Conservation (phyloP, 2,329 filamentous ascomycete genomes). For the Stachybotrys echinatus region DNA sequence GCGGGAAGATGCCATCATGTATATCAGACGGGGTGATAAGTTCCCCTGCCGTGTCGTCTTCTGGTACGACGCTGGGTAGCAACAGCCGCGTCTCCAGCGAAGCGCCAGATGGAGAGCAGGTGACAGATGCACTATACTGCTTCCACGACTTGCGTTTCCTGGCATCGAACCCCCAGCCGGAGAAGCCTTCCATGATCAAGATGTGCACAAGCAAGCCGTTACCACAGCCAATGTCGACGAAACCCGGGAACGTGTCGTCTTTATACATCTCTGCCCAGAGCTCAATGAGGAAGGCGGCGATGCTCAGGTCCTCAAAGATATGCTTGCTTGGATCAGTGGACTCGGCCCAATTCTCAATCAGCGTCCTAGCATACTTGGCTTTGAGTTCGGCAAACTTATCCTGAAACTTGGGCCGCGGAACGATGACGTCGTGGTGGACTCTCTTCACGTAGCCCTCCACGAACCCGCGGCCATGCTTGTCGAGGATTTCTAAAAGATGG, state of each 20-base stretch:
- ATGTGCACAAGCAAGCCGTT: slow-evolving; percentile 89
- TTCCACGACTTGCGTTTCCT: slow-evolving; percentile 80
- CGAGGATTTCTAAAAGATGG: slow-evolving; percentile 60
- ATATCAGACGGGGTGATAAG: slow-evolving; percentile 12
- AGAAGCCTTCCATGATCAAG: slow-evolving; percentile 73
- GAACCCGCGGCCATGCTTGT: slow-evolving; percentile 68
- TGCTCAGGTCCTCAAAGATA: slow-evolving; percentile 89
- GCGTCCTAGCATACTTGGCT: slow-evolving; percentile 63
- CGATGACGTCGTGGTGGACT: slow-evolving; percentile 75
- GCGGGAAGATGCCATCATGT: slow-evolving; percentile 62
- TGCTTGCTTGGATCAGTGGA: slow-evolving; percentile 84
- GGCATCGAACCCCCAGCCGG: slow-evolving; percentile 89
- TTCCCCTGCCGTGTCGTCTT: slow-evolving; percentile 1
- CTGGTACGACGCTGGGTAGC: slow-evolving; percentile 37
- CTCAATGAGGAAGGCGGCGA: slow-evolving; percentile 89
- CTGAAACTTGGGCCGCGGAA: slow-evolving; percentile 73
- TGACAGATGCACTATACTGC: slow-evolving; percentile 48
- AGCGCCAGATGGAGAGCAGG: slow-evolving; percentile 18
- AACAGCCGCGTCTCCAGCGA: slow-evolving; percentile 43
- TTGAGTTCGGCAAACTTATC: slow-evolving; percentile 80
- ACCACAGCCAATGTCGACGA: slow-evolving; percentile 93
- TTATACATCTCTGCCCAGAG: slow-evolving; percentile 83
- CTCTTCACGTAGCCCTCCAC: slow-evolving; percentile 69
- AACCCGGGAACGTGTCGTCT: slow-evolving; percentile 64
- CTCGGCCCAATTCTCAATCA: slow-evolving; percentile 80